A percentile compares a stretch with the other conserved stretches of the same genome.
Evolutionary conservation across 2,329 filamentous ascomycete genomes (phyloP).

Genomic region (Alternaria arbusti): DNA sequence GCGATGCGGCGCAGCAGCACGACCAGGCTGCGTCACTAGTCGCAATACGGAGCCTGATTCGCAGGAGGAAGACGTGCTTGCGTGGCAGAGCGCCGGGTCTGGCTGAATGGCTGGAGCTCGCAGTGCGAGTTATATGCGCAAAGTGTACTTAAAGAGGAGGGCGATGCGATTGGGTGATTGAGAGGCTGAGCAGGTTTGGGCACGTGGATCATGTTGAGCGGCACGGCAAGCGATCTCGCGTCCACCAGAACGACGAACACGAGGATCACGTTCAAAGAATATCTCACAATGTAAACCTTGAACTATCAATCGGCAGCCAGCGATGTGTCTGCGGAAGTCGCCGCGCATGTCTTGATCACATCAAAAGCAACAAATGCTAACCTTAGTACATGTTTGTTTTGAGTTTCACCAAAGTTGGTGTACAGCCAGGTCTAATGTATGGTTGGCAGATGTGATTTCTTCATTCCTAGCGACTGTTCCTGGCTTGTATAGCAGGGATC

Average conservation of each 20-base stretch:
- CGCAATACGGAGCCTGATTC: not conserved
- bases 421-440: not conserved
- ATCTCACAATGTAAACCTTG: not conserved
- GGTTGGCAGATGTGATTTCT: conserved; percentile 1
- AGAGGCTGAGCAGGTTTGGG: not conserved
- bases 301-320: not conserved
- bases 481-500: not conserved
- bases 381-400: not conserved
- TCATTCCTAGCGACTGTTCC: conserved; percentile 6
- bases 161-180: conserved; percentile 5
- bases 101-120: not conserved
- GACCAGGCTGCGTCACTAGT: not conserved
- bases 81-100: not conserved
- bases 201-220: not conserved
- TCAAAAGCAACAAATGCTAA: not conserved
- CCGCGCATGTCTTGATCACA: not conserved
- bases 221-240: not conserved
- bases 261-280: not conserved
- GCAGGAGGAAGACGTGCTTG: not conserved
- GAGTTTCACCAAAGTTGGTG: not conserved
- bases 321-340: not conserved
- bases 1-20: not conserved
- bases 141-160: not conserved
- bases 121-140: not conserved
- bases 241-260: not conserved